phyloP scores from a whole-genome alignment of 225 moss, liverwort and hornwort genomes.

The Climacium dendroides region DNA sequence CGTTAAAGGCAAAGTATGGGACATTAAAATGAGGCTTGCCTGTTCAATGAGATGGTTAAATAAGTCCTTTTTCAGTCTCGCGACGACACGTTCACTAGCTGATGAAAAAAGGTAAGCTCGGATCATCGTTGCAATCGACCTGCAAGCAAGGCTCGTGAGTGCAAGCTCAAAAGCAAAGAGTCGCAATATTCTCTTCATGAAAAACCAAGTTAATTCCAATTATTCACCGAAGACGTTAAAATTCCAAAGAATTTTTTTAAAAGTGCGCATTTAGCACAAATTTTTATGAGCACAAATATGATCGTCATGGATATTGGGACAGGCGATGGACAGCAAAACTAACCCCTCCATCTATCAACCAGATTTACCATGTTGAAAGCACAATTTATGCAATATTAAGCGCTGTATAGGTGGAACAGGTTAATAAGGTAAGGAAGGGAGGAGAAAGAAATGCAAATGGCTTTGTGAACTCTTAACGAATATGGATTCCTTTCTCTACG shows the following conservation, averaged over 20 bases:
- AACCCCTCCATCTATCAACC: neutral
- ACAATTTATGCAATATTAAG: neutral
- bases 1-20: neutral
- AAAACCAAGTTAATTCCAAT: neutral
- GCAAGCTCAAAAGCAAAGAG: neutral
- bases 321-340: neutral
- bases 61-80: constrained; percentile 61
- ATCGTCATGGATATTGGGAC: neutral
- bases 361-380: neutral
- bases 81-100: constrained; percentile 83
- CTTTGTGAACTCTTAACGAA: no score
- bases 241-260: neutral
- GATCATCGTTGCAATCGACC: constrained; percentile 62
- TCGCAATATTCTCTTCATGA: neutral
- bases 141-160: constrained; percentile 4
- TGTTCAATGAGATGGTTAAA: constrained; percentile 67
- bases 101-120: constrained; percentile 70
- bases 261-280: neutral
- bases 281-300: neutral
- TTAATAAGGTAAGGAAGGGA: neutral
- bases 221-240: neutral
- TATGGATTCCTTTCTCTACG: neutral
- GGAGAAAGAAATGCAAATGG: neutral
- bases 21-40: constrained; percentile 16
- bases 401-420: neutral